Evolutionary conservation across 306 rosid species (phyloP).

Genomic region (Dalbergia cochinchinensis): DNA sequence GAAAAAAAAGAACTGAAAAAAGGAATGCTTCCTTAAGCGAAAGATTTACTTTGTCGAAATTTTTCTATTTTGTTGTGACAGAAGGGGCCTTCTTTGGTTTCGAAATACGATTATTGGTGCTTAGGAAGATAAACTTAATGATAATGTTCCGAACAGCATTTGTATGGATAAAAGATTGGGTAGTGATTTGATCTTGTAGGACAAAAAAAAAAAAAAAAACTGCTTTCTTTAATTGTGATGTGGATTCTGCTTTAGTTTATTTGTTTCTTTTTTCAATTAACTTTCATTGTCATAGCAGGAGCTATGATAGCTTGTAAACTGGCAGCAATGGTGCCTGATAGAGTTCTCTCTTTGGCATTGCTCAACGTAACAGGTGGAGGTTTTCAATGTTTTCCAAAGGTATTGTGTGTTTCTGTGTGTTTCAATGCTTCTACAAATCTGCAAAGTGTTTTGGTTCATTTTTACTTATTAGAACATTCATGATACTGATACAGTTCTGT

Average conservation of each 20-base stretch:
- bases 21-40: too few species aligned
- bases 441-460: slow-evolving; percentile 21
- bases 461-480: background rate
- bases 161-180: background rate
- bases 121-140: background rate
- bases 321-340: slow-evolving; percentile 89
- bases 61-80: too few species aligned
- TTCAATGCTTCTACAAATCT: background rate
- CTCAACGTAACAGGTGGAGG: slow-evolving; percentile 96
- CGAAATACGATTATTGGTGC: background rate
- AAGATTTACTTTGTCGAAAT: too few species aligned
- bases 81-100: too few species aligned
- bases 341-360: slow-evolving; percentile 86
- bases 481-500: slow-evolving; percentile 11
- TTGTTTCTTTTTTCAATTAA: slow-evolving; percentile 4
- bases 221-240: background rate
- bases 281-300: slow-evolving; percentile 57
- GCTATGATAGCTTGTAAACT: slow-evolving; percentile 92
- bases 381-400: slow-evolving; percentile 92
- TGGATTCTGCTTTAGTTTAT: slow-evolving; percentile 7
- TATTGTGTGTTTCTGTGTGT: slow-evolving; percentile 38
- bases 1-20: too few species aligned
- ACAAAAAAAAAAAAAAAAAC: background rate
- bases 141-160: background rate
- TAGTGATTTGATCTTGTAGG: background rate